Base-by-base conservation (phyloP, 768 basidiomycete species). In the Psilocybe sp. region DNA sequence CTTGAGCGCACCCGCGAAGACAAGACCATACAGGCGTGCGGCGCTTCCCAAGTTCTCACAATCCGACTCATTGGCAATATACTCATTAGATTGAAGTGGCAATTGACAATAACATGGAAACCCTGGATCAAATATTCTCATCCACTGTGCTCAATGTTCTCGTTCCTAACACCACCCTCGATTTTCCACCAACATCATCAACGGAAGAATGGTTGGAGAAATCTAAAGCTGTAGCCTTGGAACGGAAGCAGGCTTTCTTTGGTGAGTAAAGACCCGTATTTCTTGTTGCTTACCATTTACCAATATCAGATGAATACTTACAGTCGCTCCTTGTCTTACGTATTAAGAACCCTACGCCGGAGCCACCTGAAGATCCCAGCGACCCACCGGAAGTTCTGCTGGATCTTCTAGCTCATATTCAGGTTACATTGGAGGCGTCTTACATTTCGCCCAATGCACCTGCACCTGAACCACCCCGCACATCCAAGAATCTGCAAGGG, bases 371-470 rank as follows among this genome's bases (percentile, higher is more conserved):
- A 37, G 69, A 73, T 44, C 68, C 74, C 4, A 57, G 60, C 4
- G 60, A 70, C 35, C 76, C 77, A 4, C 76, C 76, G n/a, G 64
- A 69, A 39, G 53, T 63, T 18, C 68, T 91, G 23, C 70, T 88
- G 6, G 66, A 79, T 5, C 82, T 89, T 59, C 71, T 92, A 37
- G 67, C 81, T 2, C 85, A 86, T 64, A 66, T 87, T 6, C 87
- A 94, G 67, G 73, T 92, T 13, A 82, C 90, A 6, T 75, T 92
- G 40, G 91, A 92, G 49, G 89, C 90, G 1, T 83, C 82, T 2
- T 95, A 92, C 60, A 87, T 89, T 42, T 79, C 87, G 1, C 72
- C 78, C 34, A 63, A 71, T 11, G 75, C 72, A 15, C 62, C 61
- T 33, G 64, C 52, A 42, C 68, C 64, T 11, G 23, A 28, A 28